Evolutionary conservation across 139 green algal genomes (phyloP), one percentile per base, ranked within the genome.

Genomic region (Picochlorum sp.): DNA sequence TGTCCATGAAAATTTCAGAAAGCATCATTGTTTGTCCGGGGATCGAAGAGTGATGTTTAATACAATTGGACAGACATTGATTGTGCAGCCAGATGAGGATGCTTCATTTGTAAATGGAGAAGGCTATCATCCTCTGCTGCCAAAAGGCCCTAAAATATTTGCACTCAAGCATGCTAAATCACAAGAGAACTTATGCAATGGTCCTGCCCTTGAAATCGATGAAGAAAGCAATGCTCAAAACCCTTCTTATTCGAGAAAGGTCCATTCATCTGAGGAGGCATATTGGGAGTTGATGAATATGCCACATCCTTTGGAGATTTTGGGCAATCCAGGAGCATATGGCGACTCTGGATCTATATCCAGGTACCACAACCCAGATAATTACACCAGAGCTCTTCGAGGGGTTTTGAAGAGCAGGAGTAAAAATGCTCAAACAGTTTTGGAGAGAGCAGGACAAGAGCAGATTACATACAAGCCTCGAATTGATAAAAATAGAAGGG

Each of bases 321-420:
- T 99, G 23, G 72, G 77, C 0, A 88, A 98, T 59, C 76, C 84
- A 2, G 68, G 68, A 0, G 83, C 92, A 6, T 99, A 99, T 55
- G 83, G 90, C 55, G 34, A 65, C 13, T 56, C 65, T 0, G 94
- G 94, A 16, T 73, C 67, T 61, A 97, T 99, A 67, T 89, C 74
- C 4, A 79, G 94, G 21, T 95, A 94, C 77, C 94, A 99, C 79
- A 95, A 99, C 69, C 94, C 94, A 2, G 85, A 95, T 59, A 85
- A 97, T 81, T 99, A 99, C 79, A 89, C 79, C 0, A 63, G 65
- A 26, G 84, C 79, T 10, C 49, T 86, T 18, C 74, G 80, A 3
- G 70, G 55, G 4, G 75, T 74, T 45, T 65, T 82, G 68, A 34
- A 41, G 34, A 41, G 34, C 34, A 16, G 15, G 55, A 11, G 34